These are phyloP conservation scores for Fusarium beomiforme DNA, from an alignment of 2,329 filamentous ascomycete species.

Conservation along the genomic window DNA sequence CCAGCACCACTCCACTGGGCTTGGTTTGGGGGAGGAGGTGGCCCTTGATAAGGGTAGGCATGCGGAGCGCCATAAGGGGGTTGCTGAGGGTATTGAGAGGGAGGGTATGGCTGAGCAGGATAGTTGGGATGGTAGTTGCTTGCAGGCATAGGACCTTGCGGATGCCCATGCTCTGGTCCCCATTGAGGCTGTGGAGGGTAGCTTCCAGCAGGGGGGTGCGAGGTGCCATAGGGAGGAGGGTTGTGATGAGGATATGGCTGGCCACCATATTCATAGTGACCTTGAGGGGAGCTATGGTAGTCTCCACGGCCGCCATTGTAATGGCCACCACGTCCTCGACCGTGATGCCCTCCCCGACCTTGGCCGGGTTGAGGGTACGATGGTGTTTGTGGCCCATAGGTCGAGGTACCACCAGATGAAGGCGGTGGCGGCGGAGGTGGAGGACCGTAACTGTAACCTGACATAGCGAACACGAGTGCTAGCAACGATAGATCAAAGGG, in stretches of 20 bases:
- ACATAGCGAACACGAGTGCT: constrained; percentile 48
- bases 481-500: neutral
- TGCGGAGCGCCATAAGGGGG: constrained; percentile 55
- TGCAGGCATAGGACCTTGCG: constrained; percentile 59
- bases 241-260: constrained; percentile 51
- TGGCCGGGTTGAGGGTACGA: constrained; percentile 52
- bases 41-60: constrained; percentile 52
- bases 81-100: constrained; percentile 55
- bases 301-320: constrained; percentile 52
- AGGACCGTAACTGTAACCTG: constrained; percentile 64
- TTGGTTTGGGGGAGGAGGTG: constrained; percentile 48
- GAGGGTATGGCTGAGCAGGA: constrained; percentile 62
- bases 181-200: constrained; percentile 56
- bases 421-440: constrained; percentile 60
- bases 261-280: constrained; percentile 56
- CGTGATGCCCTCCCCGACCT: constrained; percentile 50
- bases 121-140: constrained; percentile 70
- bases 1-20: constrained; percentile 49
- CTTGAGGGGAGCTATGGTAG: constrained; percentile 51
- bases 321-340: constrained; percentile 54
- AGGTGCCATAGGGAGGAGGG: constrained; percentile 43
- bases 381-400: constrained; percentile 53
- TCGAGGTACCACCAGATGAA: constrained; percentile 45
- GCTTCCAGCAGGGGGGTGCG: constrained; percentile 50
- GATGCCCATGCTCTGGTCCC: constrained; percentile 56